Evolutionary conservation across 345 rosid genomes (phyloP), one percentile per base, ranked within the genome.

Genomic region (Lepidium didymum): DNA sequence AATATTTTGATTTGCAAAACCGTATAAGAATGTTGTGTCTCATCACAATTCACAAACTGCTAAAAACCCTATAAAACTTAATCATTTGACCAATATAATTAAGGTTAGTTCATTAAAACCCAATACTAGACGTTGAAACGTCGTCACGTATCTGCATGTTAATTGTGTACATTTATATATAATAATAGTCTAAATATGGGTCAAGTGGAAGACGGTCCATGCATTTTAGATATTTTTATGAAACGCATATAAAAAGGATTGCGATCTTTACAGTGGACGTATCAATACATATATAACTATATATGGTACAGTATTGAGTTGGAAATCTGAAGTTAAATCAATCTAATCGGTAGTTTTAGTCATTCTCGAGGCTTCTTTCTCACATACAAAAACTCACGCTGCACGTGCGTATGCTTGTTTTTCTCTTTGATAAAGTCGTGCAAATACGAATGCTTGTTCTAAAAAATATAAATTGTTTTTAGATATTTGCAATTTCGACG

Each of bases 141-240:
- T 72, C 69, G 52, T 38, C 41, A 13, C 37, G 57, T 25, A 10
- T n/a, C 21, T 43, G 47, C 41, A 43, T 49, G 62, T 43, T 27
- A 53, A 8, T n/a, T 7, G 35, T 29, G 33, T 8, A 33, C n/a
- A 25, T 63, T 14, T 36, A 23, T 16, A 49, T 36, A 50, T 10
- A 35, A 21, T 1, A 37, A 25, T 25, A 33, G 11, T 2, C 46
- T 62, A 45, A 4, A 45, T 34, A 47, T 56, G 47, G 54, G 60
- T 73, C 61, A 58, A 64, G 44, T 72, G 46, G 33, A 49, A 64
- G 53, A 57, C 55, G 67, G 66, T 66, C 77, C 67, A 51, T 66
- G 33, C 68, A 66, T 51, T 73, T 29, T 43, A 35, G 62, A 59
- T 51, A 23, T 58, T 41, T 56, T 56, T 10, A 29, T 50, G 49